A percentile compares a stretch with the other conserved stretches of the same genome.
phyloP scores from a whole-genome alignment of 2,329 filamentous ascomycete species.

The Didymella keratinophila region DNA sequence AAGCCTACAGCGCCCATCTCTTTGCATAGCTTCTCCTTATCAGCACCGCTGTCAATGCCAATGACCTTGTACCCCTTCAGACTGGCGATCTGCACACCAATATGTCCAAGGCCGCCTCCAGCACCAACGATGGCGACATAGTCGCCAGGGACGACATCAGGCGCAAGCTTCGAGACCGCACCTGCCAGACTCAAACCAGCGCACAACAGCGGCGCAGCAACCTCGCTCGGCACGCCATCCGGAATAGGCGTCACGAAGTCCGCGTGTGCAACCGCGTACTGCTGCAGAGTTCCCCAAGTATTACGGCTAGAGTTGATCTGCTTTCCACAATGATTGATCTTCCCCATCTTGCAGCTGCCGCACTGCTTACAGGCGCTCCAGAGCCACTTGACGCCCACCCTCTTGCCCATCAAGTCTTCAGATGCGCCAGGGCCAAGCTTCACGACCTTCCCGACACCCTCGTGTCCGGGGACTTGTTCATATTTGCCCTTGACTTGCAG shows the following conservation, averaged over 20 bases:
- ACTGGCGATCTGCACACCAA: constrained; percentile 80
- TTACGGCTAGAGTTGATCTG: constrained; percentile 54
- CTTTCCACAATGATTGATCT: constrained; percentile 53
- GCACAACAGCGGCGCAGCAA: constrained; percentile 48
- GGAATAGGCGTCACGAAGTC: constrained; percentile 45
- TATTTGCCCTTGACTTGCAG: constrained; percentile 54
- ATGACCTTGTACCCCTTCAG: constrained; percentile 86
- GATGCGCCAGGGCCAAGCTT: constrained; percentile 42
- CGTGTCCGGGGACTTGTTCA: constrained; percentile 58
- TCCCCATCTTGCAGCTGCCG: constrained; percentile 45
- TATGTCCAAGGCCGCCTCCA: constrained; percentile 78
- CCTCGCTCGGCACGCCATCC: constrained; percentile 48
- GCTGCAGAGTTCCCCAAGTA: constrained; percentile 48
- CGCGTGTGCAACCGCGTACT: constrained; percentile 46
- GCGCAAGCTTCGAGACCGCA: constrained; percentile 84
- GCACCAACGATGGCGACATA: constrained; percentile 84
- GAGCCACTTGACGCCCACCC: constrained; percentile 58
- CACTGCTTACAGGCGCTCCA: constrained; percentile 54
- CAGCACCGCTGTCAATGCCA: constrained; percentile 82
- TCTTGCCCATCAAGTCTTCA: constrained; percentile 38
- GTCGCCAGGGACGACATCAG: constrained; percentile 74
- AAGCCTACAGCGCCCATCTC: constrained; percentile 75
- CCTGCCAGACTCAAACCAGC: constrained; percentile 70
- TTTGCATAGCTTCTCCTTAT: constrained; percentile 75
- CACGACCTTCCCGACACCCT: constrained; percentile 56